phyloP scores from a whole-genome alignment of 2,329 filamentous ascomycete species.

The Aplosporella prunicola region DNA sequence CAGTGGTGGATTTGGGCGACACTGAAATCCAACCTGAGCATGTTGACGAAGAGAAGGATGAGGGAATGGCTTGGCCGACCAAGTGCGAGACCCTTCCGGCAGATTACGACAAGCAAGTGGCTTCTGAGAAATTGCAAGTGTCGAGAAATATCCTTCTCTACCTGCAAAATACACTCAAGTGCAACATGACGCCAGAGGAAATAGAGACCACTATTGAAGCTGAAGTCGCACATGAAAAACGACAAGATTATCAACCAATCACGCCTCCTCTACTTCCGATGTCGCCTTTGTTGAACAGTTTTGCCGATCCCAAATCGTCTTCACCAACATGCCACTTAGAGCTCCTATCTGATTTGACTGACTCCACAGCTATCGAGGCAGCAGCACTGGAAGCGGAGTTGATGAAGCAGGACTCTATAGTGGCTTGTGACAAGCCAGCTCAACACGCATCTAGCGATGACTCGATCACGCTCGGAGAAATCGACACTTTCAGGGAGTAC shows the following conservation, averaged over 20 bases:
- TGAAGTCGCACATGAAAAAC: conserved; percentile 18
- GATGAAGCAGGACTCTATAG: conserved; percentile 17
- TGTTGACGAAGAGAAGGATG: conserved; percentile 32
- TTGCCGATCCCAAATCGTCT: conserved; percentile 21
- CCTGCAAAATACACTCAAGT: conserved; percentile 26
- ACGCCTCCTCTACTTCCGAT: conserved; percentile 41
- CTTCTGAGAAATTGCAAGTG: conserved; percentile 31
- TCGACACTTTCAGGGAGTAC: conserved; percentile 11
- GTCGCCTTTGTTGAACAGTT: conserved; percentile 31
- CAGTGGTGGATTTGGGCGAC: conserved; percentile 20
- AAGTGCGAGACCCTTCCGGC: conserved; percentile 23
- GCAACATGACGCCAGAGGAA: conserved; percentile 16
- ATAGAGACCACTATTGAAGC: conserved; percentile 16
- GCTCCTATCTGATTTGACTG: conserved; percentile 27
- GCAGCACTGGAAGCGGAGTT: conserved; percentile 25
- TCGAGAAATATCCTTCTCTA: conserved; percentile 25
- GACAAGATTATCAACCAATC: conserved; percentile 17
- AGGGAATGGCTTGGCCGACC: conserved; percentile 33
- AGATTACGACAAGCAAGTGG: conserved; percentile 17
- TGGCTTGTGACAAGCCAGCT: conserved; percentile 1
- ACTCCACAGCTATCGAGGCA: conserved; percentile 25
- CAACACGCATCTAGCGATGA: conserved; percentile 18
- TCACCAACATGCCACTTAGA: conserved; percentile 29
- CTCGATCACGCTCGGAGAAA: conserved; percentile 22
- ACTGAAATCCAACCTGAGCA: conserved; percentile 27